Evolutionary conservation across 257 asterid genomes (phyloP), one percentile per base, ranked within the genome.

Genomic region (Rauvolfia tetraphylla): DNA sequence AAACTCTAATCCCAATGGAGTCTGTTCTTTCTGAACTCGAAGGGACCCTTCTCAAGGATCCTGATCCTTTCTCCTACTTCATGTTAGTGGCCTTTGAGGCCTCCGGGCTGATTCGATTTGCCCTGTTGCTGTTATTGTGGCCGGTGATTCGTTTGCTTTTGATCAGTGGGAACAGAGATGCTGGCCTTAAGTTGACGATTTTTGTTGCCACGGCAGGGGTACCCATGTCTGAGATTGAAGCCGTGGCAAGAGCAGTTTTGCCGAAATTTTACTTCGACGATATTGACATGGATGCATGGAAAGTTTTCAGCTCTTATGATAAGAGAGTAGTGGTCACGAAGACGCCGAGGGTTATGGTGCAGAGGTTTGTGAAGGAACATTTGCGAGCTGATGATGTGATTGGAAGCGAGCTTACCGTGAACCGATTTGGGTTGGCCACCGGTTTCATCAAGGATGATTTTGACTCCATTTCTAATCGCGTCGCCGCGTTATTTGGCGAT

Each of bases 21-120:
- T 85, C 91, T 27, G 83, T 88, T 59, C 87, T 90, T 61, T 84
- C 89, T 0, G 97, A 90, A 75, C 78, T 95, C 1, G 97, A 92
- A 86, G 97, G 99, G 20, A 82, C 88, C 54, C 95, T 95, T 33
- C 62, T 95, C 72, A 91, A 86, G 65, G 81, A 90, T 76, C 86
- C 81, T 18, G 81, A 91, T 74, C 83, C 88, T 0, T 95, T 95
- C 76, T 88, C 94, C 31, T 95, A 92, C 73, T 95, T 92, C 83
- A 92, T 95, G 98, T 31, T 95, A 48, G 83, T 95, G 1, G 98
- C 98, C 8, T 95, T 95, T 63, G 98, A 95, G 73, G 98, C 96
- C 0, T 92, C 97, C 5, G 90, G 95, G 15, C 82, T 92, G 1
- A 71, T 91, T 72, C 87, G 97, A 0, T 92, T 95, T 67, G 87